phyloP scores from a whole-genome alignment of 164 flowering plant species.

The Stephania cephalantha region DNA sequence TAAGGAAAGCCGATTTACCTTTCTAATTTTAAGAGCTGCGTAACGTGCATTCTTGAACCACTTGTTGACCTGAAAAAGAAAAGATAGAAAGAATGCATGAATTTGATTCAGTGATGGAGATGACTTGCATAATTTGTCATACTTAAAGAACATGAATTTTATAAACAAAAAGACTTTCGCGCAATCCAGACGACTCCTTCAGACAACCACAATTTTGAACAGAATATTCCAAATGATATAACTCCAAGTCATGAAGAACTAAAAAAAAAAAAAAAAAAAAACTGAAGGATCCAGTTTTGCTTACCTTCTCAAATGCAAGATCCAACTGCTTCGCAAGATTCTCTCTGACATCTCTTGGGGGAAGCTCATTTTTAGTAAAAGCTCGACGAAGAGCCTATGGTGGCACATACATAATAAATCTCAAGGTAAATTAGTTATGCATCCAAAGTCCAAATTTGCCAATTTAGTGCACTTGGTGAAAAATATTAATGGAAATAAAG shows the following conservation, averaged over 20 bases:
- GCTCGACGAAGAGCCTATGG: conserved; percentile 76
- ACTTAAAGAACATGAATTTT: not conserved
- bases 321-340: conserved; percentile 71
- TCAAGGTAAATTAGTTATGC: not conserved
- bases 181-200: not conserved
- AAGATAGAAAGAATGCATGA: not conserved
- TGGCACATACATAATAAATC: conserved; percentile 7
- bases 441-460: not conserved
- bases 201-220: not conserved
- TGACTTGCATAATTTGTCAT: not conserved
- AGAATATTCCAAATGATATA: not conserved
- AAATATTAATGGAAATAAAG: too few species aligned
- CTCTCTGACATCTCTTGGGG: conserved; percentile 60
- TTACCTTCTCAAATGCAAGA: conserved; percentile 81
- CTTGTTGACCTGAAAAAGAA: conserved; percentile 65
- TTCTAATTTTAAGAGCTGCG: conserved; percentile 61
- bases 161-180: not conserved
- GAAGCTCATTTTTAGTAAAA: conserved; percentile 92
- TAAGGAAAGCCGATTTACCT: conserved; percentile 38
- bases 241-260: not conserved
- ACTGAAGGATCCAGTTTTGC: not conserved
- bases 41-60: conserved; percentile 98
- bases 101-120: not conserved
- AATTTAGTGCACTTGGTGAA: not conserved
- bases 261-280: too few species aligned